Evolutionary conservation across 2,329 filamentous ascomycete species (phyloP), one percentile per base, ranked within the genome.

Genomic region (Erysiphe pulchra): DNA sequence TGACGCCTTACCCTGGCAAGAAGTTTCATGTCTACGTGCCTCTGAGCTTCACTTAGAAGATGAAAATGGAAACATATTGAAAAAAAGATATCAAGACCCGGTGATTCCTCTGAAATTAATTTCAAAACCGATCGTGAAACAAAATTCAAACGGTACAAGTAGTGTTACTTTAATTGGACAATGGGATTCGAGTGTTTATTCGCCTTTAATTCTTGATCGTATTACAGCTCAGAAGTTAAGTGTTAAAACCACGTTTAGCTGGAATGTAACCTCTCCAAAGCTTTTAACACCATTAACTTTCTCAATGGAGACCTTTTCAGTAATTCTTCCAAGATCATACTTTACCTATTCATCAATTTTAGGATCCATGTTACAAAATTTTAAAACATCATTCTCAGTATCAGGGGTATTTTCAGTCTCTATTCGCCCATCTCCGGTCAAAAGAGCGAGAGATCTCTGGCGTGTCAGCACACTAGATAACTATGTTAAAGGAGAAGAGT

Each of bases 401-500:
- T 82, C 83, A 17, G 77, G 75, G 40, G 82, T 93, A 48, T 98
- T 92, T 61, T 85, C 82, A 1, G 65, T 95, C 44, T 77, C 77
- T 6, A 77, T 95, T 60, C 78, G 84, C 30, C 90, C 90, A 0
- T 77, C 83, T 8, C 85, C 85, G 2, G 85, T 92, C 44, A 94
- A 94, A 62, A 74, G 83, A 42, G 83, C 85, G 0, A 84, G 84
- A 2, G 90, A 98, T 58, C 67, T 98, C 12, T 98, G 90, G 90
- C 75, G 90, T 46, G 84, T 95, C 75, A 92, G 85, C 60, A 95
- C 86, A 14, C 78, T 83, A 48, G 80, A 92, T 55, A 84, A 92
- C 59, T 95, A 94, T 57, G 82, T 98, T 54, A 94, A 93, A 60
- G 90, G 90, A 46, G 86, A 98, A 61, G 90, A 98, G 60, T 70